Percentiles rank a stretch among this genome's conserved stretches.
These are phyloP conservation scores for Ulota crispa DNA, from an alignment of 225 moss, liverwort and hornwort species.

Conservation along the genomic window DNA sequence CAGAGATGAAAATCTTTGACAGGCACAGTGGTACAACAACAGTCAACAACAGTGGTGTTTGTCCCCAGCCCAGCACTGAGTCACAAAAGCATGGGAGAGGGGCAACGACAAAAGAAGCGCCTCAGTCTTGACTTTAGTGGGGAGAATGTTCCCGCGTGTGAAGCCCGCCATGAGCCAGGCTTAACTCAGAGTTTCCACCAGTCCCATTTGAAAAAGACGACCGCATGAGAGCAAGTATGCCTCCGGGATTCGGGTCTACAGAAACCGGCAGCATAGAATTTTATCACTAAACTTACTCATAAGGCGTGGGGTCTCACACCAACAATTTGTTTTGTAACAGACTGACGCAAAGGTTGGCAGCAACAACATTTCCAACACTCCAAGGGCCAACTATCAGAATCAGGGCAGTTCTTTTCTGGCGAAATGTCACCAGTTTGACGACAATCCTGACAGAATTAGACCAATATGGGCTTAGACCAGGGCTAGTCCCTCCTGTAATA, in stretches of 20 bases:
- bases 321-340: too few relatives aligned
- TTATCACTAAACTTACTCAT: not conserved
- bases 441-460: too few relatives aligned
- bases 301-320: too few relatives aligned
- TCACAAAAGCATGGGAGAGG: constrained; percentile 10
- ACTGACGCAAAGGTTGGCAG: too few relatives aligned
- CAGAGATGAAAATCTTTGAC: constrained; percentile 5
- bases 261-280: not conserved
- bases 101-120: not conserved
- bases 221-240: not conserved
- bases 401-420: too few relatives aligned
- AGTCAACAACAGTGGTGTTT: not conserved
- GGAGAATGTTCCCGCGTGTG: constrained; percentile 17
- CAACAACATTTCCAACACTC: too few relatives aligned
- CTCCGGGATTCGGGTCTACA: not conserved
- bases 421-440: too few relatives aligned
- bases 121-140: constrained; percentile 11
- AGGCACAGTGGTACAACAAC: not conserved
- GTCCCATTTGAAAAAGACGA: not conserved
- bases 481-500: too few relatives aligned
- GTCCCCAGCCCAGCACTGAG: not conserved
- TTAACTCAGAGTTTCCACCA: not conserved
- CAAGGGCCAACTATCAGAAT: too few relatives aligned
- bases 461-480: too few relatives aligned
- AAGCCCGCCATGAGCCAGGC: not conserved